phyloP scores from a whole-genome alignment of 1,139 yeast species.

The Magnusiomyces paraingens region DNA sequence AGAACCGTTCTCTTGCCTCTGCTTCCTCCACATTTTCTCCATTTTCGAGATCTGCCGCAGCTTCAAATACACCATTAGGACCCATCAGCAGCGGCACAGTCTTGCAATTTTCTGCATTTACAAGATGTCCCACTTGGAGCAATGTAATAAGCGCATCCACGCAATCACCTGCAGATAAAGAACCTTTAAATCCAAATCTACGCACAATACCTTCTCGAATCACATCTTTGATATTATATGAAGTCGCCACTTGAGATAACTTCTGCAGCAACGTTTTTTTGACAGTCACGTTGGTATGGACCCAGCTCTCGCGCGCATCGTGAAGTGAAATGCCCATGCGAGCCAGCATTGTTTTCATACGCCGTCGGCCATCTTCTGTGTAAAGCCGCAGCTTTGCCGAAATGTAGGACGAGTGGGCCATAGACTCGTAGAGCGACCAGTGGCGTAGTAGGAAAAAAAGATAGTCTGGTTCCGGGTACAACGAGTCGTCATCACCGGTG shows the following conservation, averaged over 20 bases:
- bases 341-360: slow-evolving; percentile 85
- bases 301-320: slow-evolving; percentile 88
- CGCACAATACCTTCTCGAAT: slow-evolving; percentile 82
- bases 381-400: slow-evolving; percentile 82
- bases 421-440: slow-evolving; percentile 89
- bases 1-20: slow-evolving; percentile 52
- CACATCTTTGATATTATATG: slow-evolving; percentile 78
- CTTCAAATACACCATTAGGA: slow-evolving; percentile 8
- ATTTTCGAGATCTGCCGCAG: slow-evolving; percentile 10
- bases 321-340: slow-evolving; percentile 91
- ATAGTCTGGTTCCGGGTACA: slow-evolving; percentile 75
- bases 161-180: slow-evolving; percentile 86
- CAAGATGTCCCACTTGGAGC: slow-evolving; percentile 47
- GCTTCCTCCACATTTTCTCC: slow-evolving; percentile 20
- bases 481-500: slow-evolving; percentile 53
- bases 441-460: slow-evolving; percentile 81
- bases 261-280: slow-evolving; percentile 68
- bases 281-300: slow-evolving; percentile 75
- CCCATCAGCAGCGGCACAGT: too few relatives aligned
- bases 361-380: slow-evolving; percentile 87
- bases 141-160: slow-evolving; percentile 84
- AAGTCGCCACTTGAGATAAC: slow-evolving; percentile 61
- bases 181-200: slow-evolving; percentile 80
- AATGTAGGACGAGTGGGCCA: slow-evolving; percentile 82
- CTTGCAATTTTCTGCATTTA: background rate